These are phyloP conservation scores for Besnoitia besnoiti DNA, from an alignment of 169 alveolate genomes.

Conservation along the genomic window DNA sequence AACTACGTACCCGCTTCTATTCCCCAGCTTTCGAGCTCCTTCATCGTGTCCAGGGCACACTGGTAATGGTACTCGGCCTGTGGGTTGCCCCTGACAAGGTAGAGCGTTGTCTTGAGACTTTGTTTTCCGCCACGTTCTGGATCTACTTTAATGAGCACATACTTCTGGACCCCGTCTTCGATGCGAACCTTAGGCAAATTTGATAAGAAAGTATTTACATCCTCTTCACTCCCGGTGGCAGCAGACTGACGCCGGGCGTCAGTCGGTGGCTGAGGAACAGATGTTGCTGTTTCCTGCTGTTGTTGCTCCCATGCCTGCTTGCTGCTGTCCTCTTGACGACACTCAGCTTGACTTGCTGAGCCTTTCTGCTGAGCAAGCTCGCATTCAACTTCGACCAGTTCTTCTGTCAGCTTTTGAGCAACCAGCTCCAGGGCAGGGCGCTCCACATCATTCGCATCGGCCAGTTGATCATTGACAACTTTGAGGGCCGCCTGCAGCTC, in stretches of 20 bases:
- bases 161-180: conserved; percentile 65
- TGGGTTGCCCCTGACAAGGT: conserved; percentile 65
- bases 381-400: conserved; percentile 39
- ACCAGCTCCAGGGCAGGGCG: conserved; percentile 67
- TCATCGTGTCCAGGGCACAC: conserved; percentile 63
- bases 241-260: background rate
- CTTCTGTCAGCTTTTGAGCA: conserved; percentile 59
- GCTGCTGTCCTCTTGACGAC: background rate
- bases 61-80: conserved; percentile 66
- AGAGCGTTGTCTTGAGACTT: conserved; percentile 15
- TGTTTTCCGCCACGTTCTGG: conserved; percentile 34
- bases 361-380: background rate
- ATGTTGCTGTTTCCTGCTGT: background rate
- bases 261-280: background rate
- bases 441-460: conserved; percentile 61
- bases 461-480: conserved; percentile 66
- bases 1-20: background rate
- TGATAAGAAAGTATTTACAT: background rate
- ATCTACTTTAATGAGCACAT: conserved; percentile 43
- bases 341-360: background rate
- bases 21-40: conserved; percentile 35
- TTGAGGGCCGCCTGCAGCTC: conserved; percentile 65
- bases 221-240: background rate
- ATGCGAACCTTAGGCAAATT: conserved; percentile 26
- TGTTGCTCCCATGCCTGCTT: background rate